Evolutionary conservation across 768 basidiomycete species (phyloP).

Genomic region (Trametes maxima): DNA sequence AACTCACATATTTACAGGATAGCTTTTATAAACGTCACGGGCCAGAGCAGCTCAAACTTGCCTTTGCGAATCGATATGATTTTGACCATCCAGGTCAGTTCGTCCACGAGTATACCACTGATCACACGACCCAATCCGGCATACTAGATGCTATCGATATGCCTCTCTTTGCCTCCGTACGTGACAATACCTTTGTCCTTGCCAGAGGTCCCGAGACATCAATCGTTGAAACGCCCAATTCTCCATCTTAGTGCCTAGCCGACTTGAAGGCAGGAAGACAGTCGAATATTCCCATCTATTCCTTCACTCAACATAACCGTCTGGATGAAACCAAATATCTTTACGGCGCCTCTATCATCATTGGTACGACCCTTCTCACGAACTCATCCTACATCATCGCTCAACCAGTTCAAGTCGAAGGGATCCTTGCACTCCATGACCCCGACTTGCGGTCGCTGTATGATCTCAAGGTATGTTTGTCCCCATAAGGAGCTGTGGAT

Average conservation of each 20-base stretch:
- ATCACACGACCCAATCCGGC: background rate
- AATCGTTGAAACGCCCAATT: background rate
- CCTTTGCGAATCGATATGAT: conserved; percentile 78
- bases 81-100: conserved; percentile 75
- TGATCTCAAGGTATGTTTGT: conserved; percentile 75
- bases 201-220: background rate
- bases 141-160: conserved; percentile 79
- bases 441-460: conserved; percentile 77
- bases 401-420: conserved; percentile 62
- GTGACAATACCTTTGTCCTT: conserved; percentile 29
- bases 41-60: conserved; percentile 79
- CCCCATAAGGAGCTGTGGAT: background rate
- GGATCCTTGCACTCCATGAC: conserved; percentile 89
- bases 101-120: background rate
- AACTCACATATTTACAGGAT: conserved; percentile 54
- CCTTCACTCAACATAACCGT: conserved; percentile 88
- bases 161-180: conserved; percentile 77
- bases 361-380: conserved; percentile 47
- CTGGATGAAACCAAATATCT: conserved; percentile 80
- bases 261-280: conserved; percentile 86
- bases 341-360: conserved; percentile 92
- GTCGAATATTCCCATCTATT: conserved; percentile 92
- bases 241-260: conserved; percentile 64
- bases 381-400: no score
- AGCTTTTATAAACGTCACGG: conserved; percentile 89